Evolutionary conservation across 768 basidiomycete species (phyloP), one percentile per base, ranked within the genome.

Genomic region (Mycena polygramma): DNA sequence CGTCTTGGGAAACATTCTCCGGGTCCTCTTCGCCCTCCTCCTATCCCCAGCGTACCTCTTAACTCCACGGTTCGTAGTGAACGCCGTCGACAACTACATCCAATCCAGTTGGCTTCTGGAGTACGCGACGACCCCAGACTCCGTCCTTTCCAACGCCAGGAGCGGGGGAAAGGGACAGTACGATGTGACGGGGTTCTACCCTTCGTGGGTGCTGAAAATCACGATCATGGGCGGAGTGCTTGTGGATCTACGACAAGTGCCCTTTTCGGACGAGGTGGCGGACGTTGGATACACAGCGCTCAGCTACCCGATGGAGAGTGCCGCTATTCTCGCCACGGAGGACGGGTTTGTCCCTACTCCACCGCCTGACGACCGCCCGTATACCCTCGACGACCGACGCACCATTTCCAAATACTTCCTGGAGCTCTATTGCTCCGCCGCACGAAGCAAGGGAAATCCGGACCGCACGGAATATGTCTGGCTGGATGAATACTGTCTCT

Each of bases 401-500:
- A 35, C 11, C 19, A 60, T 60, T 43, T 22, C 52, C 17, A 26
- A 35, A 22, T 36, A 45, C 39, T 54, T 63, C 7, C 20, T 63
- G 39, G 6, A 19, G 4, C 63, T 54, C 19, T 63, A 63, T n/a
- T 63, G 49, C 49, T 51, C 51, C 17, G 14, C 57, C 11, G 26
- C 20, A 9, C 26, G 59, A 30, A 1, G 19, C 8, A 35, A 35
- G 7, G 45, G 30, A 10, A 61, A 51, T 9, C 22, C 24, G 2
- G 37, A 63, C 24, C 35, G 51, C 2, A 62, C 26, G 7, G 67
- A 62, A 35, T 68, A 62, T 48, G 36, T 68, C 13, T 68, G 60
- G 67, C 43, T 68, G 4, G 67, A 68, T 24, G 67, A 68, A 45
- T 68, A 62, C 45, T 68, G 67, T 45, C 51, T 68, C 15, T 52